A percentile compares a stretch with the other conserved stretches of the same genome.
Evolutionary conservation across 495 filamentous ascomycete species (phyloP).

Genomic region (Penicillium nucicola): DNA sequence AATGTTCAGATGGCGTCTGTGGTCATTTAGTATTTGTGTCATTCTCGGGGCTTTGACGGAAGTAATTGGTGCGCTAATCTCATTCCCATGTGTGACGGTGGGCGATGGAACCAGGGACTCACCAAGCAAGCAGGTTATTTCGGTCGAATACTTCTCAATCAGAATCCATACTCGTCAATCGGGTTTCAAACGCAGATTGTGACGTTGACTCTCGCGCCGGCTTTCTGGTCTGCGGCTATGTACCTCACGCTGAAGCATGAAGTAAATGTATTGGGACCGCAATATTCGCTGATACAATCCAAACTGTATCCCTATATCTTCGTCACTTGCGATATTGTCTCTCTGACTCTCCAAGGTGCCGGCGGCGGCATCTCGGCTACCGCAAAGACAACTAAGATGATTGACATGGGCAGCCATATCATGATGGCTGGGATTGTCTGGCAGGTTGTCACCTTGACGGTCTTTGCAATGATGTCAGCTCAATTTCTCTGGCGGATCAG

Average conservation of each 20-base stretch:
- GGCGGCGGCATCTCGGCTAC: not conserved
- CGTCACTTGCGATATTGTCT: not conserved
- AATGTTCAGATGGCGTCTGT: too few relatives aligned
- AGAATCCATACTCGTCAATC: too few relatives aligned
- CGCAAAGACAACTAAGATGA: too few relatives aligned
- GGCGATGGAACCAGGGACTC: too few relatives aligned
- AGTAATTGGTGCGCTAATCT: too few relatives aligned
- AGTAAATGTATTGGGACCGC: not conserved
- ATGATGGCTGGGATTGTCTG: constrained; percentile 1
- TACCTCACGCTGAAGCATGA: not conserved
- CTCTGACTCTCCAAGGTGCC: not conserved
- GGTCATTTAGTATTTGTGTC: too few relatives aligned
- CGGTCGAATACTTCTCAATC: too few relatives aligned
- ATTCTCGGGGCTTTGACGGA: too few relatives aligned
- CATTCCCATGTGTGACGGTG: too few relatives aligned
- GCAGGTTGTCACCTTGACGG: not conserved
- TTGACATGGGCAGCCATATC: not conserved
- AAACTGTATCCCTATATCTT: not conserved
- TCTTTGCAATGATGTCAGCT: not conserved
- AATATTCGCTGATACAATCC: not conserved
- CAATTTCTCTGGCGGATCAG: not conserved
- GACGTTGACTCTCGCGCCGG: not conserved
- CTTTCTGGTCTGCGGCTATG: not conserved
- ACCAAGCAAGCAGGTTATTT: too few relatives aligned
- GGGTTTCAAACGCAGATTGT: not conserved